phyloP scores from a whole-genome alignment of 192 early-diverging fungal genomes.

The Fimicolochytrium jonesii region DNA sequence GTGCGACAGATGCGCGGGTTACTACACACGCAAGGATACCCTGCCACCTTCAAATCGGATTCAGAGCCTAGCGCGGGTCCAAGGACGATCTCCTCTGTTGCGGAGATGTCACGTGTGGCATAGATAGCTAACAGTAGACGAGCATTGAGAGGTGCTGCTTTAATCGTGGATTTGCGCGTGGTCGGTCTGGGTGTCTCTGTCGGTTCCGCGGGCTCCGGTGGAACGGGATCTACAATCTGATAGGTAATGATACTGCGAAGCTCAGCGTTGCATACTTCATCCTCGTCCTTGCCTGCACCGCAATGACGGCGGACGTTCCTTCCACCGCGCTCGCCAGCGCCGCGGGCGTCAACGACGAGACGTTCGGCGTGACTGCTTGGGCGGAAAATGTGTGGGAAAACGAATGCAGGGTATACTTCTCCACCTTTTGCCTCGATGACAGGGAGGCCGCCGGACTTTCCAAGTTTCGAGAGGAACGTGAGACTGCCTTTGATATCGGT shows the following conservation, averaged over 20 bases:
- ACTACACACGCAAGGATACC: slow-evolving; percentile 35
- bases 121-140: slow-evolving; percentile 30
- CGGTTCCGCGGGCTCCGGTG: too few relatives aligned
- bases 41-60: too few relatives aligned
- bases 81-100: slow-evolving; percentile 36
- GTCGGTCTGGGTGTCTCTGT: too few relatives aligned
- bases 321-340: slow-evolving; percentile 25
- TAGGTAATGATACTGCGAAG: too few relatives aligned
- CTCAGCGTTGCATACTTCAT: slow-evolving; percentile 25
- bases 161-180: too few relatives aligned
- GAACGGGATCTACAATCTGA: too few relatives aligned
- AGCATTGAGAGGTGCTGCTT: slow-evolving; percentile 5
- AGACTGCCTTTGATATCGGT: slow-evolving; percentile 70
- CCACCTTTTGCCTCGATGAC: background rate
- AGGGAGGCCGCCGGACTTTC: background rate
- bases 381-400: slow-evolving; percentile 30
- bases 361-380: background rate
- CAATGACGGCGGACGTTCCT: slow-evolving; percentile 37
- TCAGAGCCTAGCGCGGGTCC: too few relatives aligned
- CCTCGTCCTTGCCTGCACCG: slow-evolving; percentile 6
- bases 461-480: too few relatives aligned
- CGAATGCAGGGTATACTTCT: slow-evolving; percentile 27
- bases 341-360: slow-evolving; percentile 39
- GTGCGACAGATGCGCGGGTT: slow-evolving; percentile 18
- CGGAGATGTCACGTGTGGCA: slow-evolving; percentile 20